These are phyloP conservation scores for Pugionium cornutum DNA, from an alignment of 345 rosid species.

Conservation along the genomic window DNA sequence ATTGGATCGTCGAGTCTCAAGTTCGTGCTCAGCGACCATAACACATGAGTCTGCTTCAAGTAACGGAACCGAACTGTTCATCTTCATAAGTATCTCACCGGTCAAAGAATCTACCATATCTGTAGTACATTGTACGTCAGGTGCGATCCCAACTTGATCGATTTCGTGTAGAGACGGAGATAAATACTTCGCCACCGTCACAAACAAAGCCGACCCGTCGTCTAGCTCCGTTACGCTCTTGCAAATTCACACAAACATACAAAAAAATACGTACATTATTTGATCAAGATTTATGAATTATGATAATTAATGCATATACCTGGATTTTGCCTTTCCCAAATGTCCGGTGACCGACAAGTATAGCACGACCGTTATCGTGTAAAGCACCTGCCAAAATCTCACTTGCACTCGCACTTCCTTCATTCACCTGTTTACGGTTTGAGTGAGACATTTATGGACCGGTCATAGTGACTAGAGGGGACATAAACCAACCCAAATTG, in stretches of 20 bases:
- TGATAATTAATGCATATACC: slow-evolving; percentile 44
- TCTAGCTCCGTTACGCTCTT: slow-evolving; percentile 83
- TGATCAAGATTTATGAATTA: neutral
- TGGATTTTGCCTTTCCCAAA: slow-evolving; percentile 94
- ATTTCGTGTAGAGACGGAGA: slow-evolving; percentile 88
- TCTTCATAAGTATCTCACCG: slow-evolving; percentile 47
- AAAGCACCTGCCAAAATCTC: slow-evolving; percentile 92
- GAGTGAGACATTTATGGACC: neutral
- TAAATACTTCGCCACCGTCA: slow-evolving; percentile 86
- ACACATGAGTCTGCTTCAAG: slow-evolving; percentile 87
- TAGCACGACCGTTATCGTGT: slow-evolving; percentile 89
- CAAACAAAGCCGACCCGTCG: slow-evolving; percentile 89
- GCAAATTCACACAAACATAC: slow-evolving; percentile 31
- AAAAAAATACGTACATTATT: neutral
- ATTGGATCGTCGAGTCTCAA: slow-evolving; percentile 59
- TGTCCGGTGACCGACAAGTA: slow-evolving; percentile 81
- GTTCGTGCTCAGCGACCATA: slow-evolving; percentile 86
- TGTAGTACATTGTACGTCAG: slow-evolving; percentile 85
- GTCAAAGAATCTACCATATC: slow-evolving; percentile 60
- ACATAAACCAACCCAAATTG: neutral
- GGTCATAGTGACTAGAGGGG: neutral
- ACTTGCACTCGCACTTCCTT: slow-evolving; percentile 95
- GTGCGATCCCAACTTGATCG: slow-evolving; percentile 77
- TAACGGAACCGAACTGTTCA: slow-evolving; percentile 50
- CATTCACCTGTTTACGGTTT: slow-evolving; percentile 64